Percentiles rank a stretch among this genome's conserved stretches.
These are phyloP conservation scores for Penicilliopsis zonata DNA, from an alignment of 495 filamentous ascomycete species.

Conservation along the genomic window DNA sequence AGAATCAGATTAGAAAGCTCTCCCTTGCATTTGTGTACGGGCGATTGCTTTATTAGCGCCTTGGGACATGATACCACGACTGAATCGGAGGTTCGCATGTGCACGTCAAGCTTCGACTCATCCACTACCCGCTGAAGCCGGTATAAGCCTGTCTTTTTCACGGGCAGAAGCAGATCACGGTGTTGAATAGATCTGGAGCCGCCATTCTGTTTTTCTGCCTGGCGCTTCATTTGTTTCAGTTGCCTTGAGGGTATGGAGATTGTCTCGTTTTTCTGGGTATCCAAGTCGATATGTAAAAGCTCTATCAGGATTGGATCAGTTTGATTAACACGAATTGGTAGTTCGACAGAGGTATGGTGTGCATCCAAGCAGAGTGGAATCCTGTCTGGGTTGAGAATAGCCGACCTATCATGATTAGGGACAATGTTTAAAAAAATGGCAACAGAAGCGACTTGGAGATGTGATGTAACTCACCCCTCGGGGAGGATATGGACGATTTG, in stretches of 20 bases:
- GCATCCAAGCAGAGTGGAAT: conserved; percentile 66
- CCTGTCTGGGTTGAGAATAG: conserved; percentile 69
- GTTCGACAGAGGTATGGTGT: conserved; percentile 39
- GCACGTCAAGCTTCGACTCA: conserved; percentile 86
- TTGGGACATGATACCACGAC: conserved; percentile 76
- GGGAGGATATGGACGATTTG: conserved; percentile 95
- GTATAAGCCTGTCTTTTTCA: conserved; percentile 80
- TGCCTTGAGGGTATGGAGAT: conserved; percentile 63
- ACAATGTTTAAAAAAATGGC: conserved; percentile 28
- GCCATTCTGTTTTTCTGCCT: conserved; percentile 40
- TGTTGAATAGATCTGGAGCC: conserved; percentile 37
- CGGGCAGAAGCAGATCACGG: conserved; percentile 46
- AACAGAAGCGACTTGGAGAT: conserved; percentile 8
- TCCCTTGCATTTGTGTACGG: conserved; percentile 59
- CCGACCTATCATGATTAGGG: too few species aligned
- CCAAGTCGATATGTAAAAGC: conserved; percentile 69
- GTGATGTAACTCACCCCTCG: conserved; percentile 60
- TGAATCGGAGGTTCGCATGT: conserved; percentile 56
- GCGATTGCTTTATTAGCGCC: conserved; percentile 53
- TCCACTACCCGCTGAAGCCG: conserved; percentile 74
- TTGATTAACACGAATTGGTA: conserved; percentile 91
- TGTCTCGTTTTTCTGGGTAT: conserved; percentile 64
- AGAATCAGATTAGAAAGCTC: conserved; percentile 78
- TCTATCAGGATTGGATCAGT: conserved; percentile 80
- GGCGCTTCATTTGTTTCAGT: conserved; percentile 51